phyloP scores from a whole-genome alignment of 2,329 filamentous ascomycete species.

The Curvularia lunata region DNA sequence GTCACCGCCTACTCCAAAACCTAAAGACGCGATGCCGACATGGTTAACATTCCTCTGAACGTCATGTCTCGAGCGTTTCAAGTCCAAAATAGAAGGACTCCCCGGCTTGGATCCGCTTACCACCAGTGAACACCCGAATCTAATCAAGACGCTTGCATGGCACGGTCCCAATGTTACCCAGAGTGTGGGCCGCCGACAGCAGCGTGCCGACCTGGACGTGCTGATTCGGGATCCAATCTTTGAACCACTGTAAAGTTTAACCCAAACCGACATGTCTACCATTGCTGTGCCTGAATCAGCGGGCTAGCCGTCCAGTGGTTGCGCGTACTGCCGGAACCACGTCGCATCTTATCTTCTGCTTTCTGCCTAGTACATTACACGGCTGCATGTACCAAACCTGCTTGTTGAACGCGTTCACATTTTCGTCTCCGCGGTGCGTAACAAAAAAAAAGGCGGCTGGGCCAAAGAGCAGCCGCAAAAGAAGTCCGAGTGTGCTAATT shows the following conservation, averaged over 20 bases:
- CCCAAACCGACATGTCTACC: not conserved
- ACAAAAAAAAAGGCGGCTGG: not conserved
- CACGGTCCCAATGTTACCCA: not conserved
- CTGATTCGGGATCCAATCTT: not conserved
- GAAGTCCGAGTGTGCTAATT: not conserved
- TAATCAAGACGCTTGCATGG: not conserved
- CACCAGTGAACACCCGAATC: not conserved
- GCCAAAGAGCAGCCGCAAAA: not conserved
- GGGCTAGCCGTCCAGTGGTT: not conserved
- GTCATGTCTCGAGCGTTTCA: constrained; percentile 2
- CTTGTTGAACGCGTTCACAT: not conserved
- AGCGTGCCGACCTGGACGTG: not conserved
- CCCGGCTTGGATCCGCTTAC: not conserved
- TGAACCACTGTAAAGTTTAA: not conserved
- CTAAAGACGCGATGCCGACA: not conserved
- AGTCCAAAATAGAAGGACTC: constrained; percentile 1
- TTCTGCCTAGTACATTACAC: not conserved
- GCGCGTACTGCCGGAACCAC: not conserved
- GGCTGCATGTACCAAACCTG: not conserved
- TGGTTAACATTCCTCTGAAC: not conserved
- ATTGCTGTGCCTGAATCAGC: not conserved
- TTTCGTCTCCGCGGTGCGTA: not conserved
- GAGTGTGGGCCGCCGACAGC: not conserved
- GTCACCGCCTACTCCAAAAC: constrained; percentile 4
- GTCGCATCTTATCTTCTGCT: constrained; percentile 1